A percentile compares a stretch with the other conserved stretches of the same genome.
Conservation (phyloP, 2,329 filamentous ascomycete species). For the Thelonectria olida region DNA sequence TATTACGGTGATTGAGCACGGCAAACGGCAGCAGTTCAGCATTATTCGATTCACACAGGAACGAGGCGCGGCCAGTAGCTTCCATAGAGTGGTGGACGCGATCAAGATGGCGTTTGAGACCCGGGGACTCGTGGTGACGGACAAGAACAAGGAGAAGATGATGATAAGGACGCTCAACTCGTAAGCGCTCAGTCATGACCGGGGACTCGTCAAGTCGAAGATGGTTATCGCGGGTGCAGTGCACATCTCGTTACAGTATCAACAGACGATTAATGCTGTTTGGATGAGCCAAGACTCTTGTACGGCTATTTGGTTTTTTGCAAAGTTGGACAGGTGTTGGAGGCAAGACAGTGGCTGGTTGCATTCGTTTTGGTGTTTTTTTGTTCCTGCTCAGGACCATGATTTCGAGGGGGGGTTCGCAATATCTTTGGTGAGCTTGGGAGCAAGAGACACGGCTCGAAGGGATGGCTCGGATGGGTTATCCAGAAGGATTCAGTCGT, state of each 20-base stretch:
- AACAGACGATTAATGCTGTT: slow-evolving; percentile 17
- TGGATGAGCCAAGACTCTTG: slow-evolving; percentile 12
- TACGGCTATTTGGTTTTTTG: slow-evolving; percentile 14
- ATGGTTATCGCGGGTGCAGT: neutral
- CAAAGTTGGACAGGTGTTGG: slow-evolving; percentile 26
- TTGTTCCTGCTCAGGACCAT: neutral
- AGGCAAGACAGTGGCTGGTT: slow-evolving; percentile 9
- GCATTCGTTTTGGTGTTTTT: slow-evolving; percentile 2
- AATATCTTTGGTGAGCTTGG: slow-evolving; percentile 7
- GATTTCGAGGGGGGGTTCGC: neutral
- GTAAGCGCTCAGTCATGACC: slow-evolving; percentile 38
- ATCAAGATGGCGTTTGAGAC: slow-evolving; percentile 74
- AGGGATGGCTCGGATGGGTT: neutral
- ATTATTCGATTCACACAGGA: slow-evolving; percentile 90
- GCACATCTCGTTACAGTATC: slow-evolving; percentile 3
- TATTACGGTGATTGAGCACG: slow-evolving; percentile 89
- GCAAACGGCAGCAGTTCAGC: slow-evolving; percentile 77
- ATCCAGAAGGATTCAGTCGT: neutral
- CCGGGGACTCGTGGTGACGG: slow-evolving; percentile 74
- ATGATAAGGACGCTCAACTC: slow-evolving; percentile 75
- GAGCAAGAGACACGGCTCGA: slow-evolving; percentile 4
- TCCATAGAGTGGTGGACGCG: slow-evolving; percentile 83
- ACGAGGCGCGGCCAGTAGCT: slow-evolving; percentile 89
- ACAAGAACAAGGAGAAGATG: slow-evolving; percentile 73
- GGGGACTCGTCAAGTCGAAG: neutral